Base-by-base conservation (phyloP, 208 protist species). In the Endotrypanum monterogeii region DNA sequence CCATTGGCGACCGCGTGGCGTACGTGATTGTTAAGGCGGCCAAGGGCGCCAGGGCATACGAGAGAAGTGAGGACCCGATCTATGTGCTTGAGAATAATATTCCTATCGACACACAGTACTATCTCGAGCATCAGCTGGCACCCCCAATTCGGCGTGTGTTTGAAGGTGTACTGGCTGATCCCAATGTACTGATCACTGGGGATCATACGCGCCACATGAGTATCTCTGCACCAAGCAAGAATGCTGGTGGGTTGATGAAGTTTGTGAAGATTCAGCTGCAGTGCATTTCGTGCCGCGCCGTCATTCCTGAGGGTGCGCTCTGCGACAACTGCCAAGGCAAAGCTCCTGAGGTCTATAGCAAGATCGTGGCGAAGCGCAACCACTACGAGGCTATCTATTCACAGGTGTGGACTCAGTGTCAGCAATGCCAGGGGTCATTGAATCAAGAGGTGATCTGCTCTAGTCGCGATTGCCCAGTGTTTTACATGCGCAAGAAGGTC, bases 31-130 rank as follows among this genome's bases (percentile, higher is more conserved):
- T 94, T 60, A 91, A 94, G 37, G 89, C 89, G 2, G 84, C 86
- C 0, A 93, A 91, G 41, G 87, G 90, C 48, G 89, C 89, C 16
- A 99, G 99, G 74, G 97, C 97, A 20, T 99, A 98, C 80, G 99
- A 99, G 74, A 99, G 99, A 56, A 97, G 97, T n/a, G 99, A 99
- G 90, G 99, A 99, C 85, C 99, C 99, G 23, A 97, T 99, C 12
- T 99, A 99, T 72, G 90, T 94, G 4, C 79, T 96, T 35, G 90
- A 94, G 16, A 98, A 94, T 82, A 96, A 95, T 73, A 94, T 98
- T 57, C 90, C 88, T 7, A 94, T 96, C 39, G 90, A 95, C 83
- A 90, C 88, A 32, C 84, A 96, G 76, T 94, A 98, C 74, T 98
- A 98, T 68, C 74, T 98, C n/a, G 87, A 95, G 76, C 91, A 96